A percentile compares a stretch with the other conserved stretches of the same genome.
Evolutionary conservation across 345 rosid species (phyloP).

Genomic region (Corchorus capsularis): DNA sequence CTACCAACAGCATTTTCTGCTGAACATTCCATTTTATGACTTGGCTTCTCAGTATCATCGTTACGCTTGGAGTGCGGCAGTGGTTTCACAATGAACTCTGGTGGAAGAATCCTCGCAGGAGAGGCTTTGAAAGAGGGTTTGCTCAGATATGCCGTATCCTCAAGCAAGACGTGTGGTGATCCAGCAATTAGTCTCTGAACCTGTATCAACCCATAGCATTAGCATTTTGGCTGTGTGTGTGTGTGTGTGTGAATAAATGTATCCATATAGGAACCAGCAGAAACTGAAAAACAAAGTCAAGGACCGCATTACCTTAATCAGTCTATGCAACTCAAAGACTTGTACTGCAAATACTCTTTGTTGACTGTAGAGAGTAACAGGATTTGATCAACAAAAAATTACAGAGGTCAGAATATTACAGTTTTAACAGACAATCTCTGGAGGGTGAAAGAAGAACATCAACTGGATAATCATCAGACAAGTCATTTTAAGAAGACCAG

Average conservation of each 20-base stretch:
- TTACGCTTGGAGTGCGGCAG: constrained; percentile 40
- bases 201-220: constrained; percentile 40
- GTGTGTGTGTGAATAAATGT: not conserved
- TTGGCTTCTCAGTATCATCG: constrained; percentile 43
- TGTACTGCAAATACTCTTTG: constrained; percentile 90
- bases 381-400: constrained; percentile 35
- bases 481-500: not conserved
- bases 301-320: constrained; percentile 66
- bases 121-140: constrained; percentile 47
- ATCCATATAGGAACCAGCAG: constrained; percentile 16
- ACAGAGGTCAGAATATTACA: constrained; percentile 11
- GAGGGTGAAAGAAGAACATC: constrained; percentile 11
- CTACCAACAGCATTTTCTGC: constrained; percentile 63
- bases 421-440: not conserved
- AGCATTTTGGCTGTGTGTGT: not conserved
- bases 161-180: constrained; percentile 64
- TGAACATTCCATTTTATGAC: constrained; percentile 47
- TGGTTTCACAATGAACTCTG: constrained; percentile 43
- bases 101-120: constrained; percentile 43
- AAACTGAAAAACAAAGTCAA: constrained; percentile 18
- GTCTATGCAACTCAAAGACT: constrained; percentile 90
- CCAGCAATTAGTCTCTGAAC: constrained; percentile 78
- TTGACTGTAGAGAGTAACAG: constrained; percentile 69
- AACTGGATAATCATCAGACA: constrained; percentile 14
- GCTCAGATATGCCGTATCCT: constrained; percentile 47